Conservation (phyloP, 1,139 yeast genomes). For the Meyerozyma carpophila region DNA sequence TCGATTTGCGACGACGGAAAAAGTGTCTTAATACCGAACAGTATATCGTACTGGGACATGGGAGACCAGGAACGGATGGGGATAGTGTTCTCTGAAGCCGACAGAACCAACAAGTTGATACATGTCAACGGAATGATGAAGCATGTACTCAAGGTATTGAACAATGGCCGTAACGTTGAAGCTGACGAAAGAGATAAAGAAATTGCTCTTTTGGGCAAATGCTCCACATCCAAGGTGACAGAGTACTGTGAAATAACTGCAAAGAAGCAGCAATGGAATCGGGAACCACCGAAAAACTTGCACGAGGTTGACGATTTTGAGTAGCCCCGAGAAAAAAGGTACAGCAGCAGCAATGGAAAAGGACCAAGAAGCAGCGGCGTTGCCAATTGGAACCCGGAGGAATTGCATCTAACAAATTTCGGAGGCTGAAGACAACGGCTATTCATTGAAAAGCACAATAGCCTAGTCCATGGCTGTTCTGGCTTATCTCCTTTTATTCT, state of each 20-base stretch:
- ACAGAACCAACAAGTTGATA: conserved; percentile 13
- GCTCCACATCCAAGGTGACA: conserved; percentile 10
- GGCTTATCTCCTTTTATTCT: too few species aligned
- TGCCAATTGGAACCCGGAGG: too few species aligned
- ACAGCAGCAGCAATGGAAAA: too few species aligned
- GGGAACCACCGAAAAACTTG: neutral
- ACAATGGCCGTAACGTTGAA: neutral
- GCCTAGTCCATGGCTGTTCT: too few species aligned
- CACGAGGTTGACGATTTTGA: too few species aligned
- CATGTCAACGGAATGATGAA: conserved; percentile 13
- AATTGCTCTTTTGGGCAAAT: conserved; percentile 9
- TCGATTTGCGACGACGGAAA: conserved; percentile 15
- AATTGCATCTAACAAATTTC: too few species aligned
- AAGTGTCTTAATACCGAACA: conserved; percentile 17
- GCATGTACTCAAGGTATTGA: conserved; percentile 11
- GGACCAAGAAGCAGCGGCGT: too few species aligned
- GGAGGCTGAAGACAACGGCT: too few species aligned
- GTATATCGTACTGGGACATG: conserved; percentile 15
- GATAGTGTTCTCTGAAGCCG: conserved; percentile 17
- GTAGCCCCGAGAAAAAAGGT: too few species aligned
- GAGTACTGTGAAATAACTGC: conserved; percentile 9
- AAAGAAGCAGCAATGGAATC: conserved; percentile 3
- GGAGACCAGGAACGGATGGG: conserved; percentile 13
- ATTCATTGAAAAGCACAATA: too few species aligned
- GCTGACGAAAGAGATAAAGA: conserved; percentile 3